Base-by-base conservation (phyloP, 2,329 filamentous ascomycete species). In the Metarhizium sp. region DNA sequence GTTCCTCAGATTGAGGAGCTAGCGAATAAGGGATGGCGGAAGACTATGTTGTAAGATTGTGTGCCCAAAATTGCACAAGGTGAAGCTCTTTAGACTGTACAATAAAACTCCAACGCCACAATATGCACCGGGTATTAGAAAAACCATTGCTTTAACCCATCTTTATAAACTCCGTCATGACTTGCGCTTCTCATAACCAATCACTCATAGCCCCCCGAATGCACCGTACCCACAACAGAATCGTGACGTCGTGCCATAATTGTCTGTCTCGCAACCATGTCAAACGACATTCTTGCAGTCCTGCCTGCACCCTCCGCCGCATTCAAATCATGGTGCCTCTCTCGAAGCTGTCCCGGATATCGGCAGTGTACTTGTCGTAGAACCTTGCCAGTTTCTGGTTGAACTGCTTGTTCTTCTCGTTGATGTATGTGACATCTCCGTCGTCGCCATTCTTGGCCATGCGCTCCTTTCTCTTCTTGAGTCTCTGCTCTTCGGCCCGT, bases 331-430 rank as follows among this genome's bases (percentile, higher is more conserved):
- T 95, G 3, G 94, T 97, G 18, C 94, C 94, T 60, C 94, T 83
- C 80, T 99, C 94, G 70, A 99, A 99, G 71, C 88, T 96, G 68
- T 99, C 94, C 67, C 94, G 80, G 64, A 99, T 97, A 71, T 99
- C 94, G 36, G 88, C 85, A 49, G 94, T 99, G 72, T 99, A 99
- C 78, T 96, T 95, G 75, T 99, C 94, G 74, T 99, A 99, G 76
- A 97, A 99, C 62, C 94, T 80, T 54, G 87, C 79, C 71, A 99
- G 77, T 76, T 99, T 97, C 76, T 95, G 86, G 83, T 99, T 99
- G 78, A 99, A 99, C 79, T 96, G 91, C 79, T 97, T 97, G 79
- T 99, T 99, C 86, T 99, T 96, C 75, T 96, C 91, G 75, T 99
- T 99, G 81, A 99, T 99, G 73, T 96, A 97, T 7, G 92, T 97